phyloP scores from a whole-genome alignment of 2,329 filamentous ascomycete species.

The Aulographum hederae region DNA sequence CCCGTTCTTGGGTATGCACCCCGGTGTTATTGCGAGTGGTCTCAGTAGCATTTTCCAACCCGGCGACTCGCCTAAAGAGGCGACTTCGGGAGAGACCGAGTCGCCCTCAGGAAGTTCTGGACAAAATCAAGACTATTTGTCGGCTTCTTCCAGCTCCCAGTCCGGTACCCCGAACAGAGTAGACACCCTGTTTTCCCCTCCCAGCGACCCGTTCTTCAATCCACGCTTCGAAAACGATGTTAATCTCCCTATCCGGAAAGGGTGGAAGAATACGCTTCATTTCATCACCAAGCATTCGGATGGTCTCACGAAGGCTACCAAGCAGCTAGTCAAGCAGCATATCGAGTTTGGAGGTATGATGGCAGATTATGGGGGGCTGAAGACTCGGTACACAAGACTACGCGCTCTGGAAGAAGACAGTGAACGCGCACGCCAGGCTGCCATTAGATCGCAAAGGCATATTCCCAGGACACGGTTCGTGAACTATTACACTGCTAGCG shows the following conservation, averaged over 20 bases:
- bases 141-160: constrained; percentile 1
- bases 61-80: constrained; percentile 12
- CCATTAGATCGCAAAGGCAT: constrained; percentile 12
- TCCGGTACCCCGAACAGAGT: constrained; percentile 11
- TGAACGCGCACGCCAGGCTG: constrained; percentile 23
- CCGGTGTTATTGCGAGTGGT: constrained; percentile 67
- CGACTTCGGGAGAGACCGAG: constrained; percentile 5
- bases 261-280: constrained; percentile 48
- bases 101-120: background rate
- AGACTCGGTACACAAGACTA: constrained; percentile 49
- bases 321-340: constrained; percentile 59
- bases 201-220: constrained; percentile 49
- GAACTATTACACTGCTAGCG: constrained; percentile 83
- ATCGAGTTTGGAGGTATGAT: constrained; percentile 69
- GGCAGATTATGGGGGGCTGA: constrained; percentile 55
- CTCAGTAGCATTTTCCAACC: constrained; percentile 57
- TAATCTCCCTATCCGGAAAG: constrained; percentile 47
- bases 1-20: constrained; percentile 76
- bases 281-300: constrained; percentile 72
- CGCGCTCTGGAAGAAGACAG: constrained; percentile 55
- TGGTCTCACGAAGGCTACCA: constrained; percentile 49
- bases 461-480: constrained; percentile 51
- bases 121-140: constrained; percentile 2
- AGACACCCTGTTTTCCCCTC: constrained; percentile 18
- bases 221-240: constrained; percentile 61